These are phyloP conservation scores for Colletotrichum sp. DNA, from an alignment of 2,329 filamentous ascomycete genomes.

Conservation along the genomic window DNA sequence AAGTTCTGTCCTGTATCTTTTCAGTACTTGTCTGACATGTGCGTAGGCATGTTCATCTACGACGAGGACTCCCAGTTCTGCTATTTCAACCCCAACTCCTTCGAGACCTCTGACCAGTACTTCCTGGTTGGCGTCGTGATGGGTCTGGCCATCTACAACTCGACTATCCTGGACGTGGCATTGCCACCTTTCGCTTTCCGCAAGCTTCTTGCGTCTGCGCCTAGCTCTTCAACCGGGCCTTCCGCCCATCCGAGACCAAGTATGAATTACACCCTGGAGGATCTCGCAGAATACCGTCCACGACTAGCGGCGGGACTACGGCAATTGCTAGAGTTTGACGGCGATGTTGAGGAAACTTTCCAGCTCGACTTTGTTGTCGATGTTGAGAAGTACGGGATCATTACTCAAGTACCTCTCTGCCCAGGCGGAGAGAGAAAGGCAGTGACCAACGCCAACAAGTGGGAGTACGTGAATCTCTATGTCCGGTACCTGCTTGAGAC, in stretches of 20 bases:
- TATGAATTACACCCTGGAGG: conserved; percentile 79
- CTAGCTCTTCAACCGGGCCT: conserved; percentile 59
- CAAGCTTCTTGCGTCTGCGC: conserved; percentile 80
- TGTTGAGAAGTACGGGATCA: conserved; percentile 76
- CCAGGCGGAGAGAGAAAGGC: conserved; percentile 73
- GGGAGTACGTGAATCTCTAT: conserved; percentile 87
- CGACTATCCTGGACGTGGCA: conserved; percentile 87
- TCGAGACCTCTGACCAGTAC: conserved; percentile 91
- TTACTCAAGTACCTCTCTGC: conserved; percentile 72
- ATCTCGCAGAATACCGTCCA: conserved; percentile 83
- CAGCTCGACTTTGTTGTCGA: conserved; percentile 83
- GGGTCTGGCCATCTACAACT: conserved; percentile 92
- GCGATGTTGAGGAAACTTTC: conserved; percentile 81
- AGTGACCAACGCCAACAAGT: conserved; percentile 84
- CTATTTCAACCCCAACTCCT: conserved; percentile 90
- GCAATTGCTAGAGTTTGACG: conserved; percentile 81
- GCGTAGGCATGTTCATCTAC: conserved; percentile 83
- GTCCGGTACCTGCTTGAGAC: conserved; percentile 81
- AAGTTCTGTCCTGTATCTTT: conserved; percentile 36
- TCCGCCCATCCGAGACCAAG: conserved; percentile 61
- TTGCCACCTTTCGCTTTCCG: conserved; percentile 89
- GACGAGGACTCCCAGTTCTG: conserved; percentile 90
- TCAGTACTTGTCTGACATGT: conserved; percentile 12
- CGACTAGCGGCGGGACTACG: conserved; percentile 76
- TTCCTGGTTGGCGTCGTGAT: conserved; percentile 88